Percentiles rank a stretch among this genome's conserved stretches.
These are phyloP conservation scores for Aschersonia sp. DNA, from an alignment of 2,329 filamentous ascomycete species.

Conservation along the genomic window DNA sequence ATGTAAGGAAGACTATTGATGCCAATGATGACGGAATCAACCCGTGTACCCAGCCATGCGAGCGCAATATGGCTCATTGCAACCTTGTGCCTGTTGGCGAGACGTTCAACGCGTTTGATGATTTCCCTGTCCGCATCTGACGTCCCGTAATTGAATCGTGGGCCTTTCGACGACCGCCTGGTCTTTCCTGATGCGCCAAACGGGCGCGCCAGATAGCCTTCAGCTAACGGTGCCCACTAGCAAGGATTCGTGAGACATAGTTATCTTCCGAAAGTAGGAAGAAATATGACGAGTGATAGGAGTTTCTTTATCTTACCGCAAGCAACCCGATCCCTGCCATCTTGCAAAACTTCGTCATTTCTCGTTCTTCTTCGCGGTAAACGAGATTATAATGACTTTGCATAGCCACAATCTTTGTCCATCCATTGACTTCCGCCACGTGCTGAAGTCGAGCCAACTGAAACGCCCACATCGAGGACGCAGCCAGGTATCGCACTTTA, in stretches of 20 bases:
- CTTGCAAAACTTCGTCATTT: conserved; percentile 19
- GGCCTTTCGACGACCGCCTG: not conserved
- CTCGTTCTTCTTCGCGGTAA: conserved; percentile 41
- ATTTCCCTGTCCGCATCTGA: not conserved
- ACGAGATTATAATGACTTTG: conserved; percentile 37
- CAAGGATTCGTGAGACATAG: not conserved
- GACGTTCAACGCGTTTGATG: not conserved
- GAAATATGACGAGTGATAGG: not conserved
- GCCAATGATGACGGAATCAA: not conserved
- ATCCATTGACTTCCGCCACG: conserved; percentile 34
- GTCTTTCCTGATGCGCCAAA: not conserved
- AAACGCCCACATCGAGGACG: conserved; percentile 22
- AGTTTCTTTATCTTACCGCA: not conserved
- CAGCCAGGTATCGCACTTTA: conserved; percentile 32
- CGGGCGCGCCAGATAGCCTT: not conserved
- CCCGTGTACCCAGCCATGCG: not conserved
- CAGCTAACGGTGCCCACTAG: not conserved
- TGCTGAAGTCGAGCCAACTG: conserved; percentile 32
- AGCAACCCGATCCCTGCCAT: conserved; percentile 4
- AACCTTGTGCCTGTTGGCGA: not conserved
- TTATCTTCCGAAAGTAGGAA: not conserved
- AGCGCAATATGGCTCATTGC: not conserved
- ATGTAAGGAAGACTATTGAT: not conserved
- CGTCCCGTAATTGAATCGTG: not conserved
- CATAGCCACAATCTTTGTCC: conserved; percentile 42